A percentile compares a stretch with the other conserved stretches of the same genome.
These are phyloP conservation scores for Alternaria angustiovoidea DNA, from an alignment of 2,329 filamentous ascomycete species.

Conservation along the genomic window DNA sequence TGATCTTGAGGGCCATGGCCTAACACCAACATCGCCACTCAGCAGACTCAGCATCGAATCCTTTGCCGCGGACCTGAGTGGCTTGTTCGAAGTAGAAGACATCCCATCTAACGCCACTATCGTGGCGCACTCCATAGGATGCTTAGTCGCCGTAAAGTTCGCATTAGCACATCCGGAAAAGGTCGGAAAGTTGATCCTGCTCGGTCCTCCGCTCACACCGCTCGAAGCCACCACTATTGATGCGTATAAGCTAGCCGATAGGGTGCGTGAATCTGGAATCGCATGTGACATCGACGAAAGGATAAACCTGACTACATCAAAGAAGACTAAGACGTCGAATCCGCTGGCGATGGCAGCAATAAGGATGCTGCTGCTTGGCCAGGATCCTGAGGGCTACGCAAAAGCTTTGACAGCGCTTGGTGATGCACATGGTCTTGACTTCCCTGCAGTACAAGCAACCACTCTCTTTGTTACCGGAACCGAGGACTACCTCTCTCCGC, in stretches of 20 bases:
- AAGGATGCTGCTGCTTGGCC: constrained; percentile 55
- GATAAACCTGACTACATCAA: not conserved
- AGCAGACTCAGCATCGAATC: constrained; percentile 54
- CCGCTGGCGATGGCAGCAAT: constrained; percentile 55
- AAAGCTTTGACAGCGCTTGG: constrained; percentile 63
- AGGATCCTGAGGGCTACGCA: constrained; percentile 64
- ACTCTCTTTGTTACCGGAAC: not conserved
- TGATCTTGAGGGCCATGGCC: constrained; percentile 66
- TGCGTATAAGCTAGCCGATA: not conserved
- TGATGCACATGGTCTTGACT: constrained; percentile 46
- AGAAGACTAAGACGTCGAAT: constrained; percentile 27
- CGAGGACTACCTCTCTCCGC: not conserved
- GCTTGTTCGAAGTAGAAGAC: constrained; percentile 49
- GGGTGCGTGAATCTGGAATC: not conserved
- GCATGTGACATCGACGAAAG: constrained; percentile 38
- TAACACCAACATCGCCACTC: constrained; percentile 60
- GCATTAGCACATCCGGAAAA: constrained; percentile 49
- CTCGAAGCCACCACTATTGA: not conserved
- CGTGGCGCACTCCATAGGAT: constrained; percentile 63
- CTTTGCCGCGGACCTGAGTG: constrained; percentile 49
- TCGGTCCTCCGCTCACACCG: not conserved
- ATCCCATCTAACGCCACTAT: constrained; percentile 50
- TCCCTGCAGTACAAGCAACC: constrained; percentile 20
- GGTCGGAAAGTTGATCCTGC: not conserved
- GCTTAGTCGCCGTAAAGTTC: constrained; percentile 57